phyloP scores from a whole-genome alignment of 371 early-diverging fungal genomes.

The Mucor sp. region DNA sequence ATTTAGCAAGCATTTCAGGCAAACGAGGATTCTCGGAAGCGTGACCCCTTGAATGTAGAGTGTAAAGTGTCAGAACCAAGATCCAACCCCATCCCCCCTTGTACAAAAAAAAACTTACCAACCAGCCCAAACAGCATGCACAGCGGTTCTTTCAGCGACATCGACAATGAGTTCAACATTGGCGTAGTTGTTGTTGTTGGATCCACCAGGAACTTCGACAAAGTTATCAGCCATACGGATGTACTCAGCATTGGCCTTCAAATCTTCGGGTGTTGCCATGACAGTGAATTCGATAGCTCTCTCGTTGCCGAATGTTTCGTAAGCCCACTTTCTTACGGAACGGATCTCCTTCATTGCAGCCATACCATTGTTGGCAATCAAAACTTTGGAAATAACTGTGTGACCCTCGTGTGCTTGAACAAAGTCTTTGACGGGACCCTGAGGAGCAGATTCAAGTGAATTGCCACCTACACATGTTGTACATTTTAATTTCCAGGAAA shows the following conservation, averaged over 20 bases:
- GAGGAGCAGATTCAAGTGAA: conserved; percentile 54
- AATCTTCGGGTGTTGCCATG: conserved; percentile 98
- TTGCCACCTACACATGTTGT: conserved; percentile 55
- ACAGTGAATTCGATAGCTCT: conserved; percentile 95
- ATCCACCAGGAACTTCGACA: conserved; percentile 96
- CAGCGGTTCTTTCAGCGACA: conserved; percentile 93
- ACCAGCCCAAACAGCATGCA: conserved; percentile 78
- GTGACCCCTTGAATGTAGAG: conserved; percentile 84
- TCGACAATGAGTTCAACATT: conserved; percentile 98
- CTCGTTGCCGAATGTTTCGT: conserved; percentile 97
- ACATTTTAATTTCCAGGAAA: neutral
- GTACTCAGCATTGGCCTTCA: conserved; percentile 96
- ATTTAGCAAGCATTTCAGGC: conserved; percentile 86
- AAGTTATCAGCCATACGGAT: conserved; percentile 99
- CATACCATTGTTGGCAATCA: conserved; percentile 99
- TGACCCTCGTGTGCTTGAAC: conserved; percentile 82
- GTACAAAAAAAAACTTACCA: conserved; percentile 52
- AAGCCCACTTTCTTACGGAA: conserved; percentile 97
- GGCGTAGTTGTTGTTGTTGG: conserved; percentile 97
- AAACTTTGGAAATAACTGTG: conserved; percentile 85
- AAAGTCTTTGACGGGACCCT: conserved; percentile 70
- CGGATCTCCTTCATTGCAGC: conserved; percentile 99
- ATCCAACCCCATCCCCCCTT: neutral
- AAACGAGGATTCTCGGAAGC: conserved; percentile 98
- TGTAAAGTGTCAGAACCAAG: neutral